These are phyloP conservation scores for Eragrostis curvula DNA, from an alignment of 176 grass and related monocot genomes.

Conservation along the genomic window DNA sequence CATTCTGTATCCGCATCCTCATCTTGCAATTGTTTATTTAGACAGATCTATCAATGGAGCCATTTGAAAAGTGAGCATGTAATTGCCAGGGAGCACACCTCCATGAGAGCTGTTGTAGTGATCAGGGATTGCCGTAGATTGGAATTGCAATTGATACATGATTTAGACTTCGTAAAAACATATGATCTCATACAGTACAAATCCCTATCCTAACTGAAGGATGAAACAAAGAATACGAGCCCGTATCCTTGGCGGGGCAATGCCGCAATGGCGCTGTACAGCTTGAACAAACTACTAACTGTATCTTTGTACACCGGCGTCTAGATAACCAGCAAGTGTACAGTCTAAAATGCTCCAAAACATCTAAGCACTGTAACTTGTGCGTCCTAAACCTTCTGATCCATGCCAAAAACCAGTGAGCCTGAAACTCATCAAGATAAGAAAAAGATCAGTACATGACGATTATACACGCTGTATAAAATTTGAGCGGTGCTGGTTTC, in stretches of 20 bases:
- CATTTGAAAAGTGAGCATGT: not conserved
- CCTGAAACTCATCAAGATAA: constrained; percentile 27
- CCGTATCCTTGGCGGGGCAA: constrained; percentile 14
- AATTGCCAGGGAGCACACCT: too few relatives aligned
- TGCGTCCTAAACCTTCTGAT: constrained; percentile 15
- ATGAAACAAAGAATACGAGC: constrained; percentile 22
- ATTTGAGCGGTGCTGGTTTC: not conserved
- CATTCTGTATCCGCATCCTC: not conserved
- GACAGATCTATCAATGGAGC: not conserved
- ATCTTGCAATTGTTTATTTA: not conserved
- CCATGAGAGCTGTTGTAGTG: too few relatives aligned
- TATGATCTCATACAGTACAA: not conserved
- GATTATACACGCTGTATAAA: not conserved
- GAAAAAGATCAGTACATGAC: not conserved
- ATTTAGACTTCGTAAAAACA: not conserved
- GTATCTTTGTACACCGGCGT: not conserved
- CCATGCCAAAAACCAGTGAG: constrained; percentile 41
- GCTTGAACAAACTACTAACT: not conserved
- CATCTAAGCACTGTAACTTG: not conserved
- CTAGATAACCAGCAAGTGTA: not conserved
- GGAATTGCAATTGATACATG: not conserved
- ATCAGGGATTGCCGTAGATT: too few relatives aligned
- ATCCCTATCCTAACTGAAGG: not conserved
- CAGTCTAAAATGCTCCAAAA: not conserved
- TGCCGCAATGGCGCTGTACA: not conserved